A percentile compares a stretch with the other conserved stretches of the same genome.
Conservation (phyloP, 2,329 filamentous ascomycete species). For the Colletotrichum incanum region DNA sequence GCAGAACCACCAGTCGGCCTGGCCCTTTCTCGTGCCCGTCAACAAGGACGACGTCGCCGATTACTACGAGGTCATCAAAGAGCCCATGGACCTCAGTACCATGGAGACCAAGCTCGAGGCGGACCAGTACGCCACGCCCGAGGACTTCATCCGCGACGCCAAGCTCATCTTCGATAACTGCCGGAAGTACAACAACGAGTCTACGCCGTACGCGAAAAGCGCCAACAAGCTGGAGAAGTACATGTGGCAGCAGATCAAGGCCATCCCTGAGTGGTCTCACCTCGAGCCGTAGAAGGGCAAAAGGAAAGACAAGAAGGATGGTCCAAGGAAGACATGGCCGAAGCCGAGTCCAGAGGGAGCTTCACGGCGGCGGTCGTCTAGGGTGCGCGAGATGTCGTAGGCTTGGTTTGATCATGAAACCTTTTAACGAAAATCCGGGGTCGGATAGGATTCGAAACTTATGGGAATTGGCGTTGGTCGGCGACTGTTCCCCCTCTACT, state of each 20-base stretch:
- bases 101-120: slow-evolving; percentile 98
- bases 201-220: slow-evolving; percentile 93
- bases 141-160: slow-evolving; percentile 93
- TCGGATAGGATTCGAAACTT: background rate
- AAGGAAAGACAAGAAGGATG: slow-evolving; percentile 17
- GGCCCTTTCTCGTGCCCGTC: slow-evolving; percentile 95
- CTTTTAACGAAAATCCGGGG: slow-evolving; percentile 21
- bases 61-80: slow-evolving; percentile 98
- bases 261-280: slow-evolving; percentile 92
- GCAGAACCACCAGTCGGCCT: slow-evolving; percentile 92
- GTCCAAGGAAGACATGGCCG: background rate
- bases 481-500: slow-evolving; percentile 6
- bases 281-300: slow-evolving; percentile 63
- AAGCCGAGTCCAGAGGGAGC: background rate
- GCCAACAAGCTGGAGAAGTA: slow-evolving; percentile 94
- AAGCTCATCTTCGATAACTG: slow-evolving; percentile 95
- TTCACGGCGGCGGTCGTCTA: slow-evolving; percentile 31
- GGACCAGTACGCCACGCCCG: slow-evolving; percentile 90
- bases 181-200: slow-evolving; percentile 96
- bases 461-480: slow-evolving; percentile 34
- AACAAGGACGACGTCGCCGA: slow-evolving; percentile 98
- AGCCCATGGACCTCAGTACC: slow-evolving; percentile 95
- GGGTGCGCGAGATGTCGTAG: slow-evolving; percentile 16
- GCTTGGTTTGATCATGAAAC: slow-evolving; percentile 21
- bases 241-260: slow-evolving; percentile 94